Conservation (phyloP, 1,284 basidiomycete genomes). For the Apiotrichum siamense region DNA sequence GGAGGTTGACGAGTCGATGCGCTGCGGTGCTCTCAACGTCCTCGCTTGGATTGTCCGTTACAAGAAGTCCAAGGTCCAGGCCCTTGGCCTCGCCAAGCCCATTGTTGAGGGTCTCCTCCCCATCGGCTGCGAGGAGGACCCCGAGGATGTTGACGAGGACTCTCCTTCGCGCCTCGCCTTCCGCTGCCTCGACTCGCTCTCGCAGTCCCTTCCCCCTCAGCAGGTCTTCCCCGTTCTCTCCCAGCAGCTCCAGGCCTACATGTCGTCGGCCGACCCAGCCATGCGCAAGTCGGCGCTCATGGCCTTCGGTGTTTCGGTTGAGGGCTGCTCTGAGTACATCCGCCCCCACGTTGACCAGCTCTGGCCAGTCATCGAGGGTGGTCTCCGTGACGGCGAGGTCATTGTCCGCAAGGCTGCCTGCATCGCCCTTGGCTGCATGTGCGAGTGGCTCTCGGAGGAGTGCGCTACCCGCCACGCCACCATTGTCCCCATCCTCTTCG, state of each 20-base stretch:
- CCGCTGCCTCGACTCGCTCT: conserved; percentile 88
- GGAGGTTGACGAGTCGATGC: conserved; percentile 70
- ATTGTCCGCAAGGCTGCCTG: conserved; percentile 91
- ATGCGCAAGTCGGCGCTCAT: conserved; percentile 90
- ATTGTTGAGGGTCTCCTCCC: conserved; percentile 92
- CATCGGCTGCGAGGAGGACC: conserved; percentile 82
- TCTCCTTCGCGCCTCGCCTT: conserved; percentile 89
- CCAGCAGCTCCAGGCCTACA: conserved; percentile 72
- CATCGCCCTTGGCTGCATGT: conserved; percentile 89
- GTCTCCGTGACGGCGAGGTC: conserved; percentile 75
- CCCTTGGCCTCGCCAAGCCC: conserved; percentile 72
- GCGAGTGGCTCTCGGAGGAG: conserved; percentile 96
- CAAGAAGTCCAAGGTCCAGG: conserved; percentile 95
- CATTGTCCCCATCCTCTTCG: conserved; percentile 85
- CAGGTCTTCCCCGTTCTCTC: conserved; percentile 96
- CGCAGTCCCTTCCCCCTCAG: conserved; percentile 86
- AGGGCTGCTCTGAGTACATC: conserved; percentile 98
- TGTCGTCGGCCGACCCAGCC: conserved; percentile 68
- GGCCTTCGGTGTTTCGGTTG: conserved; percentile 90
- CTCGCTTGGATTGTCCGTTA: conserved; percentile 95
- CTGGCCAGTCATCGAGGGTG: conserved; percentile 91
- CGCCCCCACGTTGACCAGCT: conserved; percentile 85
- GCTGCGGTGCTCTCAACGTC: conserved; percentile 87
- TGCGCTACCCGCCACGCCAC: conserved; percentile 76
- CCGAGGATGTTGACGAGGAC: conserved; percentile 72